phyloP scores from a whole-genome alignment of 805 yeast species.

The Saccharomycopsis babjevae region DNA sequence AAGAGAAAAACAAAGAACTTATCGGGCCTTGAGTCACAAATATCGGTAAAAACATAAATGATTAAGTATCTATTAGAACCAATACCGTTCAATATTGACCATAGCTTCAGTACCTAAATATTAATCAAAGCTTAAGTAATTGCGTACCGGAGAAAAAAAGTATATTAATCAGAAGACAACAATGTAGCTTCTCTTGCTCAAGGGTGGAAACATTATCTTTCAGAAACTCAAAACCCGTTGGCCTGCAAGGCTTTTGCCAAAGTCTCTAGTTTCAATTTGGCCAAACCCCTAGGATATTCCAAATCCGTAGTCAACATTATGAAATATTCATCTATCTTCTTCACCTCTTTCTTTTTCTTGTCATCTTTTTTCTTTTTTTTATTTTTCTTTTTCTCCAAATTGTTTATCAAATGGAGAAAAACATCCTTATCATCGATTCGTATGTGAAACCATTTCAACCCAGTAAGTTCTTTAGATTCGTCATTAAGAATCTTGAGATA shows the following conservation, averaged over 20 bases:
- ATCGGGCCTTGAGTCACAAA: too few species aligned
- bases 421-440: constrained; percentile 9
- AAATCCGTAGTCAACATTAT: constrained; percentile 7
- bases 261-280: constrained; percentile 9
- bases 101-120: too few species aligned
- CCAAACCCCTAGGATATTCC: constrained; percentile 15
- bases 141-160: too few species aligned
- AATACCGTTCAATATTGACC: too few species aligned
- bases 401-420: constrained; percentile 9
- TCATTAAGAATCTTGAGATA: background rate
- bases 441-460: constrained; percentile 13
- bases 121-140: too few species aligned
- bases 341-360: constrained; percentile 4
- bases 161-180: background rate
- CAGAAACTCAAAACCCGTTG: constrained; percentile 2
- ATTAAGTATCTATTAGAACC: too few species aligned
- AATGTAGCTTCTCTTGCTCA: background rate
- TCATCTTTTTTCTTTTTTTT: background rate
- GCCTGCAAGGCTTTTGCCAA: constrained; percentile 4
- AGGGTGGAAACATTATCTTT: background rate
- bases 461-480: background rate
- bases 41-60: too few species aligned
- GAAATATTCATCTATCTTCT: constrained; percentile 9
- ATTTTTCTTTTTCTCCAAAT: background rate
- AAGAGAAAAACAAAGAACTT: too few species aligned